Evolutionary conservation across 1,139 yeast species (phyloP).

Genomic region (Meyerozyma sp.): DNA sequence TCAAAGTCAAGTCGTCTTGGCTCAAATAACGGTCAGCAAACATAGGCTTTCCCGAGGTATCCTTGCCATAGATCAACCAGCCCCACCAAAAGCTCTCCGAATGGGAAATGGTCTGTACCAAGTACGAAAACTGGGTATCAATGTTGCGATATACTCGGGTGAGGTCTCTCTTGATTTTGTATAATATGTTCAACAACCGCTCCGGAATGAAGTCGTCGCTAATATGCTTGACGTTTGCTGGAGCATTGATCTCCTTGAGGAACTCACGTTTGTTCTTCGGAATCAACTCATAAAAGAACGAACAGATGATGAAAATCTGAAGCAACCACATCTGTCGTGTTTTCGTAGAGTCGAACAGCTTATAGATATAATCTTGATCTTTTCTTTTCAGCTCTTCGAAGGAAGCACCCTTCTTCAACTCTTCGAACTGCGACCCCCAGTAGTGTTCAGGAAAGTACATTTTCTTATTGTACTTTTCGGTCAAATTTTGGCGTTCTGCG

Average conservation of each 20-base stretch:
- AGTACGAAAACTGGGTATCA: conserved; percentile 23
- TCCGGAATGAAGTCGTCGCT: conserved; percentile 31
- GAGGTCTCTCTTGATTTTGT: conserved; percentile 24
- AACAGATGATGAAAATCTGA: conserved; percentile 28
- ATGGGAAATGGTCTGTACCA: conserved; percentile 22
- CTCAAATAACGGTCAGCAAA: conserved; percentile 20
- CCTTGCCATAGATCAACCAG: conserved; percentile 39
- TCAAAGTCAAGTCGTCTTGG: conserved; percentile 16
- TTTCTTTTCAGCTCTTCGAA: conserved; percentile 16
- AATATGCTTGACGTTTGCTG: conserved; percentile 29
- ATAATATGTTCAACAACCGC: conserved; percentile 15
- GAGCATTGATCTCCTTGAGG: conserved; percentile 18
- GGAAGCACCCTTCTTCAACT: conserved; percentile 8
- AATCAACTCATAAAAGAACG: conserved; percentile 26
- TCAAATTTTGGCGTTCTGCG: conserved; percentile 14
- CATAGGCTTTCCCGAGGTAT: conserved; percentile 25
- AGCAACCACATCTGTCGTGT: conserved; percentile 25
- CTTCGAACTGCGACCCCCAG: conserved; percentile 26
- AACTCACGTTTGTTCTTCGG: conserved; percentile 19
- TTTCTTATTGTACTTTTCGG: conserved; percentile 16
- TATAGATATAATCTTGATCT: conserved; percentile 24
- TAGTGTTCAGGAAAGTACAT: conserved; percentile 35
- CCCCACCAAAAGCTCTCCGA: conserved; percentile 39
- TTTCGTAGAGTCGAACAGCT: conserved; percentile 22
- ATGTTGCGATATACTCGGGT: conserved; percentile 14